A percentile compares a stretch with the other conserved stretches of the same genome.
phyloP scores from a whole-genome alignment of 139 green algal genomes.

The Limnomonas spitsbergensis region DNA sequence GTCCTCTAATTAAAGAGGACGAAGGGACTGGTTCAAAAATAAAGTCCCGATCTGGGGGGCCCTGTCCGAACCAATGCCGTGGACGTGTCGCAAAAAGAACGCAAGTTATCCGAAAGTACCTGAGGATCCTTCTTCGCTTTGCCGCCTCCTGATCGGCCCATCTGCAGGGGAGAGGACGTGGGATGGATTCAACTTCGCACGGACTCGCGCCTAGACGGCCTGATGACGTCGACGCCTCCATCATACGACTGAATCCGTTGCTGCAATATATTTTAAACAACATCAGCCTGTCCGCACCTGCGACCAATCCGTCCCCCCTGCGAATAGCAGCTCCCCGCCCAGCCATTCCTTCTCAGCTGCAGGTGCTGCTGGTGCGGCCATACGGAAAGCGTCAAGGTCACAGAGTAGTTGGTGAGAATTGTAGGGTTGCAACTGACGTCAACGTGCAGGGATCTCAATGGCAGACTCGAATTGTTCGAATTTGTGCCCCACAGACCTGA shows the following conservation, averaged over 20 bases:
- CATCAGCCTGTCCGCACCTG: constrained; percentile 4
- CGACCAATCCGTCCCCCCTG: constrained; percentile 72
- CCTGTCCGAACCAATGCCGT: too few relatives aligned
- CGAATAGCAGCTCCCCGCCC: constrained; percentile 67
- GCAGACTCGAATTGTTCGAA: too few relatives aligned
- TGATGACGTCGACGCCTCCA: neutral
- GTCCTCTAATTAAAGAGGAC: neutral
- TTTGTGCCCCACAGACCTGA: too few relatives aligned
- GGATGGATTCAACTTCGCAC: neutral
- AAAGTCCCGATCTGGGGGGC: neutral
- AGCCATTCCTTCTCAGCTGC: constrained; percentile 25
- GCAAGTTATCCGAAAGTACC: too few relatives aligned
- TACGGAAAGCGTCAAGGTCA: too few relatives aligned
- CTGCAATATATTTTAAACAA: neutral
- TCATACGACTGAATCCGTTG: neutral
- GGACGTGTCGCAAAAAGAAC: too few relatives aligned
- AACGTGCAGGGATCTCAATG: too few relatives aligned
- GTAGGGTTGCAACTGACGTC: too few relatives aligned
- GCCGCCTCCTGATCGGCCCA: too few relatives aligned
- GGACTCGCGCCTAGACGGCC: neutral
- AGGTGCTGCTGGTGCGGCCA: neutral
- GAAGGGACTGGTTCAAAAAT: neutral
- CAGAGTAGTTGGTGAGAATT: too few relatives aligned
- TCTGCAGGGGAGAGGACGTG: too few relatives aligned
- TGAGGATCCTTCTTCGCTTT: too few relatives aligned